Base-by-base conservation (phyloP, 352 stramenopile species). In the Globisporangium ultimum region DNA sequence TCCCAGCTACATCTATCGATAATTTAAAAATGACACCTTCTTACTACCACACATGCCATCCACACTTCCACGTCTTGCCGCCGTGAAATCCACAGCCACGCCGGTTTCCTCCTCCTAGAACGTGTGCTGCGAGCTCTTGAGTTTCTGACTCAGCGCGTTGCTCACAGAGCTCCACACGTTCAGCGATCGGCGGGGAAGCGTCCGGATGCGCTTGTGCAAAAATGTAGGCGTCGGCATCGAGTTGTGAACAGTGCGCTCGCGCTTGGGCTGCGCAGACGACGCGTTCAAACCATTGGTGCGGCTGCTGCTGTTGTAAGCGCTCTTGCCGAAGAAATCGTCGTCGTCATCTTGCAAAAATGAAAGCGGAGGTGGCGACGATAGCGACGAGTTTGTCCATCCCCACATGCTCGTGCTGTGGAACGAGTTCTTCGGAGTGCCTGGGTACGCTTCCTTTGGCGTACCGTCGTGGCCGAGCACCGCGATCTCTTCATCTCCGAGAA, bases 391-490 rank as follows among this genome's bases (percentile, higher is more conserved):
- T 28, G 32, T 45, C 49, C 49, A 54, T 32, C 32, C 49, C 10
- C 15, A 24, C 32, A 54, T 32, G 49, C 49, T 54, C 28, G 28
- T 54, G 49, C 49, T 54, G 49, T 54, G 49, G 49, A 54, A 54
- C 48, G 48, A 41, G 28, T 10, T 36, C 48, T 54, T 58, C 17
- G 52, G 52, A 17, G 52, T 58, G 38, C 52, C 52, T 7, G 52
- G 52, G 42, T 58, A 58, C 42, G 52, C 52, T 58, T 58, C 52
- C 42, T 58, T 58, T 48, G 52, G 52, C 20, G 52, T 58, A 17
- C 52, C 52, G 42, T 58, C 52, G 20, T 58, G 52, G 22, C 34
- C 51, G 3, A 58, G 52, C 38, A 58, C 52, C n/a, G 42, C 42
- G 17, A 58, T 36, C 3, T 49, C 20, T 14, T 58, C 11, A 6